A percentile compares a stretch with the other conserved stretches of the same genome.
Evolutionary conservation across 129 eudicot genomes (phyloP).

Genomic region (Chrysanthemum seticuspe): DNA sequence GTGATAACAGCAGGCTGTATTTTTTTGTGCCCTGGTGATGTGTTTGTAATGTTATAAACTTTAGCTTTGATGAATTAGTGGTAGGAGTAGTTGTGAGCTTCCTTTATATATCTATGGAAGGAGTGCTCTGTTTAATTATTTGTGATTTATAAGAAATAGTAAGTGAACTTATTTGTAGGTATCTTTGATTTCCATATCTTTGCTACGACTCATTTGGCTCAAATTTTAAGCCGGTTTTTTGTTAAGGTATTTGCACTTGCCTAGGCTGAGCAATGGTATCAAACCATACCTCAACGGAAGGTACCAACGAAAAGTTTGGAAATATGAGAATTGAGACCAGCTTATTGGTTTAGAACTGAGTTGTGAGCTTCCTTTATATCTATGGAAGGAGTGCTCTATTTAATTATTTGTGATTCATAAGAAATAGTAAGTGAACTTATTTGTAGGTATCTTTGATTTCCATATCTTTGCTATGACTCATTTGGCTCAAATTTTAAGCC

Average conservation of each 20-base stretch:
- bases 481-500: neutral
- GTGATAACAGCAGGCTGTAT: constrained; percentile 37
- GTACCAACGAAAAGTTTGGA: too few species aligned
- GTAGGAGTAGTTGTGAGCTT: constrained; percentile 3
- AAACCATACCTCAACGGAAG: too few species aligned
- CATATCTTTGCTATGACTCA: neutral
- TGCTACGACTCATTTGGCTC: neutral
- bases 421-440: constrained; percentile 16
- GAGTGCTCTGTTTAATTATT: constrained; percentile 3
- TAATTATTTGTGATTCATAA: constrained; percentile 15
- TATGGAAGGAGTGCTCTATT: constrained; percentile 2
- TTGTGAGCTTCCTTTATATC: constrained; percentile 4
- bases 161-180: constrained; percentile 18
- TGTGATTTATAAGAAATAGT: constrained; percentile 15
- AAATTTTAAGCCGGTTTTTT: neutral
- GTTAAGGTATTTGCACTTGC: too few species aligned
- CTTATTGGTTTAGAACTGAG: neutral
- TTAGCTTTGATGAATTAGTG: constrained; percentile 24
- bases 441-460: constrained; percentile 6
- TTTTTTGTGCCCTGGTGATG: constrained; percentile 35
- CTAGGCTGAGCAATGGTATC: too few species aligned
- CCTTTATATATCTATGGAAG: constrained; percentile 10
- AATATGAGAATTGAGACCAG: too few species aligned
- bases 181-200: neutral
- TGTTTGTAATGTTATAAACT: constrained; percentile 32